phyloP scores from a whole-genome alignment of 2,329 filamentous ascomycete genomes.

The Aureobasidium zeae region DNA sequence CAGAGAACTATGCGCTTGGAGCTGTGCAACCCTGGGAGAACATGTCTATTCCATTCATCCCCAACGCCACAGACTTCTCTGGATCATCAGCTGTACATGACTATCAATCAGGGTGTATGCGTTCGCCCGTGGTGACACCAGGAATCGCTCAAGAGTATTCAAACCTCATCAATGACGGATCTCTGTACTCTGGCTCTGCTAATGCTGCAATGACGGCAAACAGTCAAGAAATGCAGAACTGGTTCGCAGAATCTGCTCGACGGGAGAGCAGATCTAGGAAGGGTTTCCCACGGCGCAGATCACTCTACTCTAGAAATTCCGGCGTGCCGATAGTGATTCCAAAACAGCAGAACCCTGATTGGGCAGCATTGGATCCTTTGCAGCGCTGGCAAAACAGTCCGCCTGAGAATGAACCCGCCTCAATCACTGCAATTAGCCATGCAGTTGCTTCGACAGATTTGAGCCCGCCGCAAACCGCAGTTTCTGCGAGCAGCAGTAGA shows the following conservation, averaged over 20 bases:
- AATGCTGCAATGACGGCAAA: slow-evolving; percentile 12
- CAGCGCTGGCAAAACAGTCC: slow-evolving; percentile 62
- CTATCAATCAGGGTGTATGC: not conserved
- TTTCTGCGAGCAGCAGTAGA: slow-evolving; percentile 8
- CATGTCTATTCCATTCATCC: not conserved
- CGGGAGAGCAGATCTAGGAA: slow-evolving; percentile 8
- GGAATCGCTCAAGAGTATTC: not conserved
- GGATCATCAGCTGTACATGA: not conserved
- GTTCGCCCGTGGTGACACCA: slow-evolving; percentile 1
- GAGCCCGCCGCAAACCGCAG: slow-evolving; percentile 18
- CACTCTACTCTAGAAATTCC: slow-evolving; percentile 9
- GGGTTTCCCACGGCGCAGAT: slow-evolving; percentile 1
- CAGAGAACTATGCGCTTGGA: not conserved
- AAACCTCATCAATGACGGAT: not conserved
- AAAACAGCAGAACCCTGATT: slow-evolving; percentile 7
- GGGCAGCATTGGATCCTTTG: slow-evolving; percentile 39
- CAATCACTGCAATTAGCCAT: slow-evolving; percentile 53
- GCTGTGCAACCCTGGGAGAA: not conserved
- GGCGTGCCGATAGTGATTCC: slow-evolving; percentile 5
- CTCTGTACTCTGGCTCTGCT: not conserved
- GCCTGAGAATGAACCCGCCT: slow-evolving; percentile 59
- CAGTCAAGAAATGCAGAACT: slow-evolving; percentile 10
- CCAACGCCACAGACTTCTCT: slow-evolving; percentile 4
- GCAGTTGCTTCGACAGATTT: slow-evolving; percentile 40
- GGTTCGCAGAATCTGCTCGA: slow-evolving; percentile 6